Conservation (phyloP, 2,329 filamentous ascomycete species). For the Alternaria infectoria region DNA sequence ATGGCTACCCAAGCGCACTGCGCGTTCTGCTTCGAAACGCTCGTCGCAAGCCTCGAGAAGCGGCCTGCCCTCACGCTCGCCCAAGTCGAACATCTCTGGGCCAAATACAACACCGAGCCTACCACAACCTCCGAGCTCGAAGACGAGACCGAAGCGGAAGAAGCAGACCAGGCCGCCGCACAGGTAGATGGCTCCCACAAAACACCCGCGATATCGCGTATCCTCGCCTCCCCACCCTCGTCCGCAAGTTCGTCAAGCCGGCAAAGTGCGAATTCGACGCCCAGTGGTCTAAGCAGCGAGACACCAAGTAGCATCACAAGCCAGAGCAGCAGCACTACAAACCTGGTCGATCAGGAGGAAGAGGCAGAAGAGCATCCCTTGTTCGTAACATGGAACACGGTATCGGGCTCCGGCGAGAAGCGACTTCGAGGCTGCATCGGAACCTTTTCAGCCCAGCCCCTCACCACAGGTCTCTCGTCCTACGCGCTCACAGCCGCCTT, state of each 20-base stretch:
- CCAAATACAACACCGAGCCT: slow-evolving; percentile 53
- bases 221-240: slow-evolving; percentile 51
- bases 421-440: slow-evolving; percentile 92
- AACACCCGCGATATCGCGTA: slow-evolving; percentile 54
- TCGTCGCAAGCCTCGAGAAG: slow-evolving; percentile 75
- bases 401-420: slow-evolving; percentile 64
- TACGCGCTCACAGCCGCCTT: slow-evolving; percentile 54
- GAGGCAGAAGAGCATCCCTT: slow-evolving; percentile 65
- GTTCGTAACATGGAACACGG: slow-evolving; percentile 93
- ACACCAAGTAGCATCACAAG: slow-evolving; percentile 52
- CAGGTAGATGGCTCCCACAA: slow-evolving; percentile 39
- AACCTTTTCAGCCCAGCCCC: slow-evolving; percentile 55
- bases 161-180: slow-evolving; percentile 1
- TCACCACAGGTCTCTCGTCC: slow-evolving; percentile 10
- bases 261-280: slow-evolving; percentile 56
- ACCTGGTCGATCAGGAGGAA: slow-evolving; percentile 46
- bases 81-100: slow-evolving; percentile 74
- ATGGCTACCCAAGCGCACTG: slow-evolving; percentile 92
- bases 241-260: slow-evolving; percentile 54
- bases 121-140: slow-evolving; percentile 18
- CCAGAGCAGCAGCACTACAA: slow-evolving; percentile 36
- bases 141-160: slow-evolving; percentile 4
- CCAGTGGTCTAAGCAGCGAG: slow-evolving; percentile 49
- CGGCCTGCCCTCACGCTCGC: slow-evolving; percentile 71
- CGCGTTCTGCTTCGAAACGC: slow-evolving; percentile 88